Evolutionary conservation across 331 rosid species (phyloP).

Genomic region (Malus hybrid): DNA sequence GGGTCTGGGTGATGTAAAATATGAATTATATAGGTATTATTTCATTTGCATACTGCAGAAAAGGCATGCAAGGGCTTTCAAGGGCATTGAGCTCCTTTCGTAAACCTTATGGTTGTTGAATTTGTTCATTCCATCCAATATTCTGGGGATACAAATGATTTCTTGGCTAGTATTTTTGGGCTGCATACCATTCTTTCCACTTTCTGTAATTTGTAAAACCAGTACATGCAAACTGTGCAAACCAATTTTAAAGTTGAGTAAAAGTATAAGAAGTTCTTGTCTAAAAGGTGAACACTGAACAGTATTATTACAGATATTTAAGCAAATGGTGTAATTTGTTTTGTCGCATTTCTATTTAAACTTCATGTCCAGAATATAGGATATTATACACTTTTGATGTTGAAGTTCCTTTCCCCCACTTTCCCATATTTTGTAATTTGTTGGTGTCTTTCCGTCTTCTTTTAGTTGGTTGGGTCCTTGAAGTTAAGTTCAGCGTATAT

Average conservation of each 20-base stretch:
- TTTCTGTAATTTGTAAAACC: not conserved
- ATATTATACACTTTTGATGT: not conserved
- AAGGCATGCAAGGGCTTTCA: not conserved
- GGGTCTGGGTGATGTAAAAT: not conserved
- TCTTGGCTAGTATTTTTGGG: not conserved
- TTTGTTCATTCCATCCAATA: not conserved
- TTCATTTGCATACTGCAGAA: not conserved
- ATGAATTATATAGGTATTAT: not conserved
- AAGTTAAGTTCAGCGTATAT: slow-evolving; percentile 6
- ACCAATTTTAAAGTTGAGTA: not conserved
- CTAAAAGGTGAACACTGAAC: not conserved
- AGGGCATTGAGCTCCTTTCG: not conserved
- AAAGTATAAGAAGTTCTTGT: not conserved
- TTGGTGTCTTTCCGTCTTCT: not conserved
- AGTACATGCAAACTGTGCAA: not conserved
- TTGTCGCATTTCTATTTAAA: not conserved
- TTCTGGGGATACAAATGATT: not conserved
- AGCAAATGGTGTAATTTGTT: not conserved
- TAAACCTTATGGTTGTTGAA: not conserved
- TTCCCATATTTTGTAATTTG: not conserved
- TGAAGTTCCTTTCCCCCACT: not conserved
- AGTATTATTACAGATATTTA: not conserved
- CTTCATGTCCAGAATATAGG: not conserved
- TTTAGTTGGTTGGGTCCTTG: not conserved
- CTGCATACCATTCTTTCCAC: not conserved